These are phyloP conservation scores for Daldinia loculata DNA, from an alignment of 495 filamentous ascomycete genomes.

Conservation along the genomic window DNA sequence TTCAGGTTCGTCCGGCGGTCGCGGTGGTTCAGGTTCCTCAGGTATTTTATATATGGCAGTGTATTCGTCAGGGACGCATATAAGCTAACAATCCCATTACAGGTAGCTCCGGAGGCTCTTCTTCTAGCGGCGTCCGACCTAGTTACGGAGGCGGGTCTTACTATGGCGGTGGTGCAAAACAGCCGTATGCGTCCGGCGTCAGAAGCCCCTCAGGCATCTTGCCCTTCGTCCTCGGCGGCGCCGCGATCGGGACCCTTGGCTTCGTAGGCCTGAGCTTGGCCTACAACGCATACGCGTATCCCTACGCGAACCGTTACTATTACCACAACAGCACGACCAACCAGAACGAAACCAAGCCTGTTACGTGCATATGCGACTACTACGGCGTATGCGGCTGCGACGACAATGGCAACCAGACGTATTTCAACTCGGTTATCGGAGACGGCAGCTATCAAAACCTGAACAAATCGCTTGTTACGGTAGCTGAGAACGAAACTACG, in stretches of 20 bases:
- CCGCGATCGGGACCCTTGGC: conserved; percentile 61
- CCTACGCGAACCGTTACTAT: conserved; percentile 66
- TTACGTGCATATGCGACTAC: conserved; percentile 77
- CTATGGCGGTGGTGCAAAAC: conserved; percentile 79
- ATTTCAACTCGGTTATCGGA: conserved; percentile 67
- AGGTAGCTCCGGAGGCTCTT: conserved; percentile 5
- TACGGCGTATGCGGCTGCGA: conserved; percentile 84
- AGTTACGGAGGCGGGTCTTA: conserved; percentile 72
- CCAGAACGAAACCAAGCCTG: conserved; percentile 74
- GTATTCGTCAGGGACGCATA: background rate
- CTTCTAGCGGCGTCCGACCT: conserved; percentile 50
- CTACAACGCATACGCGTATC: conserved; percentile 76
- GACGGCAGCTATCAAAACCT: conserved; percentile 66
- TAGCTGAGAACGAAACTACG: conserved; percentile 74
- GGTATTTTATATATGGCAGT: background rate
- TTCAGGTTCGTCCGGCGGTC: conserved; percentile 29
- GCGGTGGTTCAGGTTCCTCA: conserved; percentile 13
- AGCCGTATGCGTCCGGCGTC: conserved; percentile 72
- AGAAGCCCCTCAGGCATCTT: conserved; percentile 66
- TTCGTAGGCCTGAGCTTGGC: conserved; percentile 67
- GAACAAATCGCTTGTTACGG: conserved; percentile 69
- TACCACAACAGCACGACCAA: conserved; percentile 66
- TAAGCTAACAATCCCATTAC: background rate
- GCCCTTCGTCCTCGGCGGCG: conserved; percentile 65
- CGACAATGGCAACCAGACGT: conserved; percentile 66